phyloP scores from a whole-genome alignment of 352 stramenopile genomes.

The Pythium coloratum region DNA sequence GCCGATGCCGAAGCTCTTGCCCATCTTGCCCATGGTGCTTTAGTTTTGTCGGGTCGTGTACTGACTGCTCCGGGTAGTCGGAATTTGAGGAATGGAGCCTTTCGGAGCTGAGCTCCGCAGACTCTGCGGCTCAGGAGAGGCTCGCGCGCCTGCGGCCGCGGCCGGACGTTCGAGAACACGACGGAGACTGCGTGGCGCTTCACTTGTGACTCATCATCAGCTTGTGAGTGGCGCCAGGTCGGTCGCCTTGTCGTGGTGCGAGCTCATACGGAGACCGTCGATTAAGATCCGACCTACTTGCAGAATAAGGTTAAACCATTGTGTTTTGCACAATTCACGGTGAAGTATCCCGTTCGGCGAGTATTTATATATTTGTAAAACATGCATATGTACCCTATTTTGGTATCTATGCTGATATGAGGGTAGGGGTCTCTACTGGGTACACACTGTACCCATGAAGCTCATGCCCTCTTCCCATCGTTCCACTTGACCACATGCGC shows the following conservation, averaged over 20 bases:
- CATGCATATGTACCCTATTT: background rate
- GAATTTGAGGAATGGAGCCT: background rate
- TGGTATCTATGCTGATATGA: background rate
- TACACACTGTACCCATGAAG: conserved; percentile 10
- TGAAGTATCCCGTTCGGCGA: too few relatives aligned
- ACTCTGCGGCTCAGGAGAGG: too few relatives aligned
- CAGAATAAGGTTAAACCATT: too few relatives aligned
- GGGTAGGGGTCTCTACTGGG: conserved; percentile 15
- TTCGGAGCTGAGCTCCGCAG: too few relatives aligned
- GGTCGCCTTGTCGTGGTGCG: background rate
- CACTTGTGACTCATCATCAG: background rate
- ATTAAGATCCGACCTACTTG: background rate
- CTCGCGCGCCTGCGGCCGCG: too few relatives aligned
- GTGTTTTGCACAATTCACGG: too few relatives aligned
- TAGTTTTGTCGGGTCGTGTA: background rate
- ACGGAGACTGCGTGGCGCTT: background rate
- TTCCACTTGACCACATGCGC: too few relatives aligned
- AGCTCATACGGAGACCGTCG: background rate
- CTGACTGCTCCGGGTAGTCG: background rate
- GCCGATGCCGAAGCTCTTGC: conserved; percentile 45
- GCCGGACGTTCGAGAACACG: background rate
- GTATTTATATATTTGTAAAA: too few relatives aligned
- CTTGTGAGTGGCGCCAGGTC: background rate
- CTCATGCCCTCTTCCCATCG: too few relatives aligned
- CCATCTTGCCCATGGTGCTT: conserved; percentile 28